phyloP scores from a whole-genome alignment of 345 rosid species.

The Hibiscus trionum region DNA sequence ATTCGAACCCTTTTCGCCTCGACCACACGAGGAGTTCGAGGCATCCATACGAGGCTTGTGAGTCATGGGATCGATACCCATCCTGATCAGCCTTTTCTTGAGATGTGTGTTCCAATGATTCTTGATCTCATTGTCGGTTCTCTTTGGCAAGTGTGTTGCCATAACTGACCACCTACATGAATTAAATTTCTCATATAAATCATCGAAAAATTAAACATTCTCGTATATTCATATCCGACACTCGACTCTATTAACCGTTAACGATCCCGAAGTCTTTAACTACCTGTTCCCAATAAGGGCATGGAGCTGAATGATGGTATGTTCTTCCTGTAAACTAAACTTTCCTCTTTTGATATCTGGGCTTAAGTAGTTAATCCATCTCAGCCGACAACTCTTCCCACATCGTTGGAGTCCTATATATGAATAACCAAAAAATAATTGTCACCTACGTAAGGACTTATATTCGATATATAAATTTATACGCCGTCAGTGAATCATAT shows the following conservation, averaged over 20 bases:
- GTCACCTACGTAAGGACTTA: too few species aligned
- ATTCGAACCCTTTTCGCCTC: conserved; percentile 12
- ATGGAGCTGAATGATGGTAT: conserved; percentile 51
- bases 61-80: conserved; percentile 36
- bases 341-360: conserved; percentile 54
- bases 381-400: conserved; percentile 50
- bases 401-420: conserved; percentile 40
- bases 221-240: too few species aligned
- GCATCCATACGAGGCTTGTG: conserved; percentile 25
- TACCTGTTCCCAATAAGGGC: conserved; percentile 51
- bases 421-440: too few species aligned
- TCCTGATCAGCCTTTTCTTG: conserved; percentile 26
- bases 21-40: not conserved
- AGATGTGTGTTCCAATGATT: conserved; percentile 49
- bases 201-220: not conserved
- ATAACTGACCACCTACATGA: conserved; percentile 36
- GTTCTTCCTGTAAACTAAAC: conserved; percentile 45
- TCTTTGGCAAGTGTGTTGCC: conserved; percentile 31
- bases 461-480: too few species aligned
- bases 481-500: too few species aligned
- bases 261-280: not conserved
- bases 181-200: not conserved
- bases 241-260: too few species aligned
- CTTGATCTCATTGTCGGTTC: conserved; percentile 45
- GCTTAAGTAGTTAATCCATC: conserved; percentile 55